phyloP scores from a whole-genome alignment of 352 stramenopile species.

The Phytophthora macrochlamydospora region DNA sequence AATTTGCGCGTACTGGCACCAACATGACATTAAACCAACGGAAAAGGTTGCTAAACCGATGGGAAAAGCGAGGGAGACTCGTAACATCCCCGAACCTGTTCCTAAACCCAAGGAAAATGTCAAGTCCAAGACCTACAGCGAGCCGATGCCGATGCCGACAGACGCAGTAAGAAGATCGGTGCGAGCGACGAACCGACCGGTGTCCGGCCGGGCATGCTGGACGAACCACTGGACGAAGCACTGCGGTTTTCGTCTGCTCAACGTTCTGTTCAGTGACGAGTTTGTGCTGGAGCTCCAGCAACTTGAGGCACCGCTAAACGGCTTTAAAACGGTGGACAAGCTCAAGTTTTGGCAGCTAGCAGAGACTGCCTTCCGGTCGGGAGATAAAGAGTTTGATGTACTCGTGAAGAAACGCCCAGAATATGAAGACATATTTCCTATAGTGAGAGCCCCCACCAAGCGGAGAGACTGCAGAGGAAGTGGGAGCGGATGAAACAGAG shows the following conservation, averaged over 20 bases:
- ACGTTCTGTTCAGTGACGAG: background rate
- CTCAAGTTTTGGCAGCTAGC: background rate
- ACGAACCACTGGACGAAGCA: background rate
- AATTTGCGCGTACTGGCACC: too few relatives aligned
- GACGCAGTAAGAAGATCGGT: too few relatives aligned
- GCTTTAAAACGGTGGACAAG: background rate
- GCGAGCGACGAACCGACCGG: background rate
- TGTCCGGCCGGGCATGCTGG: too few relatives aligned
- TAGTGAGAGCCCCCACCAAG: background rate
- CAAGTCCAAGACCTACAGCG: too few relatives aligned
- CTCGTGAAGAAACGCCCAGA: background rate
- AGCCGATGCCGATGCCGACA: too few relatives aligned
- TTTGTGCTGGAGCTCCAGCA: background rate
- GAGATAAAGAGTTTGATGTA: background rate
- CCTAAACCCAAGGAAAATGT: too few relatives aligned
- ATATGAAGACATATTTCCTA: background rate
- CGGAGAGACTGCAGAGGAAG: background rate
- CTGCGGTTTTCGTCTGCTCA: background rate
- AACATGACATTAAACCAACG: too few relatives aligned
- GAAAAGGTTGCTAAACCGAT: too few relatives aligned
- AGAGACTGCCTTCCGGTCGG: background rate
- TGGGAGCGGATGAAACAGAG: background rate
- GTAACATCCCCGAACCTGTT: too few relatives aligned
- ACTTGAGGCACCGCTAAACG: background rate
- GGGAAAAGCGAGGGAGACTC: too few relatives aligned